These are phyloP conservation scores for Hsuehochloa calcarea DNA, from an alignment of 176 grass and related monocot species.

Conservation along the genomic window DNA sequence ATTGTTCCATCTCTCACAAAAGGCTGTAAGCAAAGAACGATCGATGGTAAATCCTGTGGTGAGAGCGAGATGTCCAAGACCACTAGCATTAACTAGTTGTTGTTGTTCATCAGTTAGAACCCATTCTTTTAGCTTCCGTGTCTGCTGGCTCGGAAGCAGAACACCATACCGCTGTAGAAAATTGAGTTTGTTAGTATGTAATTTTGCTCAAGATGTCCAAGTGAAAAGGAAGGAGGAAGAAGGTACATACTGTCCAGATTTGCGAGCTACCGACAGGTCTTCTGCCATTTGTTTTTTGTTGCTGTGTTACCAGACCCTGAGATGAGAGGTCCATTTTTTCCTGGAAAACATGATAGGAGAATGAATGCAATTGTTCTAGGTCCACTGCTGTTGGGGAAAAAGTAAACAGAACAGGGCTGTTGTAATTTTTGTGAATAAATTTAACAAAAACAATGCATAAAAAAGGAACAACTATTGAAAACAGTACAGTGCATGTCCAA, in stretches of 20 bases:
- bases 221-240: constrained; percentile 17
- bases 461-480: constrained; percentile 17
- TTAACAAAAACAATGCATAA: constrained; percentile 15
- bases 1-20: constrained; percentile 64
- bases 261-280: constrained; percentile 52
- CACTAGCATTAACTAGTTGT: constrained; percentile 55
- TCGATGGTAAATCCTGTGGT: constrained; percentile 61
- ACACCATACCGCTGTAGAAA: constrained; percentile 51
- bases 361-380: background rate
- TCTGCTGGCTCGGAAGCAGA: constrained; percentile 61
- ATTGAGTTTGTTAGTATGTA: constrained; percentile 11
- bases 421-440: background rate
- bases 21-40: constrained; percentile 55
- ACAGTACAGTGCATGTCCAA: background rate
- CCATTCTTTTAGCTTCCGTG: constrained; percentile 63
- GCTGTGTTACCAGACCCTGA: constrained; percentile 28
- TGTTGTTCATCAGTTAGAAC: constrained; percentile 53
- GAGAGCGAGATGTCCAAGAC: constrained; percentile 64
- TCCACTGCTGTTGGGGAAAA: background rate
- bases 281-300: constrained; percentile 45
- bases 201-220: constrained; percentile 1
- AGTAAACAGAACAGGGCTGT: background rate
- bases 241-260: constrained; percentile 48
- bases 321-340: constrained; percentile 39
- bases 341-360: constrained; percentile 35